These are phyloP conservation scores for Apiospora kogelbergensis DNA, from an alignment of 2,329 filamentous ascomycete genomes.

Conservation along the genomic window DNA sequence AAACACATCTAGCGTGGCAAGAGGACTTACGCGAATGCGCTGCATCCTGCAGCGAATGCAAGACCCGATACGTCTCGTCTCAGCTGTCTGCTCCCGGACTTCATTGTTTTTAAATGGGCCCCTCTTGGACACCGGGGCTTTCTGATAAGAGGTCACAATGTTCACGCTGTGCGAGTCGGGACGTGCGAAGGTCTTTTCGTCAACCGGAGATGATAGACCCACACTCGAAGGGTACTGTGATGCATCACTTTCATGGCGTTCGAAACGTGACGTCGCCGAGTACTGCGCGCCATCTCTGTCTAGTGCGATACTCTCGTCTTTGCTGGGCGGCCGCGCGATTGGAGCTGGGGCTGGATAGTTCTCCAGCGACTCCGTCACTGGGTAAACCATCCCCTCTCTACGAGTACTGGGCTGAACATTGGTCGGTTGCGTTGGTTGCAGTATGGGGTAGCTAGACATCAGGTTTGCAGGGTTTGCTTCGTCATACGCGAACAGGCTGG, in stretches of 20 bases:
- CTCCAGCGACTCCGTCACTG: constrained; percentile 21
- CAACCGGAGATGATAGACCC: constrained; percentile 17
- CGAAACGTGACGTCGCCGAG: background rate
- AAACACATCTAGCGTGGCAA: background rate
- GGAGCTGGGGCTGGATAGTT: constrained; percentile 24
- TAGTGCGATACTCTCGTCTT: background rate
- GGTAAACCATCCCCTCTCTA: constrained; percentile 43
- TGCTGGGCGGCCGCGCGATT: background rate
- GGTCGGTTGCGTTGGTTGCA: constrained; percentile 35
- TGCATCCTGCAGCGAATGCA: constrained; percentile 64
- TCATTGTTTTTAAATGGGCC: constrained; percentile 56
- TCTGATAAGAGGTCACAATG: constrained; percentile 34
- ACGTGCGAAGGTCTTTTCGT: constrained; percentile 15
- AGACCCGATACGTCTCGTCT: constrained; percentile 57
- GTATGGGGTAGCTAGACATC: constrained; percentile 35
- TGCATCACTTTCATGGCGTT: constrained; percentile 3
- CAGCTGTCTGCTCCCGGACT: constrained; percentile 53
- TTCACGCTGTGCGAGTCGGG: constrained; percentile 15
- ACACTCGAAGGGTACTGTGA: constrained; percentile 21
- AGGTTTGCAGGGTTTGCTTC: constrained; percentile 27
- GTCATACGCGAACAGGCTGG: constrained; percentile 31
- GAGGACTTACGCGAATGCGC: constrained; percentile 54
- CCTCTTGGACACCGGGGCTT: constrained; percentile 40
- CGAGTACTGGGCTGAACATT: constrained; percentile 30
- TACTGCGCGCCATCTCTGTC: background rate